Evolutionary conservation across 2,329 filamentous ascomycete genomes (phyloP).

Genomic region (Trichothecium sympodiale): DNA sequence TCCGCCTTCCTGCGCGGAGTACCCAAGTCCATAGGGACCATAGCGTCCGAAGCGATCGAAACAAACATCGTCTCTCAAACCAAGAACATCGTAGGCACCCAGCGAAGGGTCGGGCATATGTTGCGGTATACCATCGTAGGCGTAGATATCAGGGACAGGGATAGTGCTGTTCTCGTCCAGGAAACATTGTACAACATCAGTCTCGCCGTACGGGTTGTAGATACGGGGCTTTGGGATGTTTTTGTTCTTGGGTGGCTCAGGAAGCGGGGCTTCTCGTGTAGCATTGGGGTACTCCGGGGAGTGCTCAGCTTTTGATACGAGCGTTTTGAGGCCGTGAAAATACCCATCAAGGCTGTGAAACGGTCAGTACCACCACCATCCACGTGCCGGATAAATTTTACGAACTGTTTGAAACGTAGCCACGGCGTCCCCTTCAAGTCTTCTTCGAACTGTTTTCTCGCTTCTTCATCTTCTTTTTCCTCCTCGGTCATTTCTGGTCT

Average conservation of each 20-base stretch:
- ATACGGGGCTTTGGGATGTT: constrained; percentile 31
- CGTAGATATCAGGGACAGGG: constrained; percentile 51
- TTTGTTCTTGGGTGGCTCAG: constrained; percentile 19
- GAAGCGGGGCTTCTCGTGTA: constrained; percentile 19
- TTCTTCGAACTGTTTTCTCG: constrained; percentile 16
- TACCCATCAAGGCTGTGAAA: constrained; percentile 61
- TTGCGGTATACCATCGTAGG: constrained; percentile 58
- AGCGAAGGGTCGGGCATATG: constrained; percentile 69
- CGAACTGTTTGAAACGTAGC: constrained; percentile 27
- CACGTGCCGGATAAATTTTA: constrained; percentile 1
- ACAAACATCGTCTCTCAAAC: constrained; percentile 67
- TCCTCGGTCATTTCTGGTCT: constrained; percentile 9
- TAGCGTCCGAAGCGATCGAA: constrained; percentile 80
- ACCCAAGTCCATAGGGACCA: constrained; percentile 80
- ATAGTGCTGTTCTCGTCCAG: constrained; percentile 48
- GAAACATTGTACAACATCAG: constrained; percentile 45
- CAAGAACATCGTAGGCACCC: constrained; percentile 66
- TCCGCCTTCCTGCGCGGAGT: constrained; percentile 62
- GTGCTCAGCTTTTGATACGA: constrained; percentile 54
- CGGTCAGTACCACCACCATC: neutral
- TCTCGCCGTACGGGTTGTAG: constrained; percentile 55
- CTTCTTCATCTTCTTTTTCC: constrained; percentile 16
- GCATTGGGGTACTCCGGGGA: constrained; percentile 61
- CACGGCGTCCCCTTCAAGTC: constrained; percentile 25
- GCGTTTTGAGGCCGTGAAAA: constrained; percentile 62